phyloP scores from a whole-genome alignment of 2,329 filamentous ascomycete species.

The Fusarium sp. region DNA sequence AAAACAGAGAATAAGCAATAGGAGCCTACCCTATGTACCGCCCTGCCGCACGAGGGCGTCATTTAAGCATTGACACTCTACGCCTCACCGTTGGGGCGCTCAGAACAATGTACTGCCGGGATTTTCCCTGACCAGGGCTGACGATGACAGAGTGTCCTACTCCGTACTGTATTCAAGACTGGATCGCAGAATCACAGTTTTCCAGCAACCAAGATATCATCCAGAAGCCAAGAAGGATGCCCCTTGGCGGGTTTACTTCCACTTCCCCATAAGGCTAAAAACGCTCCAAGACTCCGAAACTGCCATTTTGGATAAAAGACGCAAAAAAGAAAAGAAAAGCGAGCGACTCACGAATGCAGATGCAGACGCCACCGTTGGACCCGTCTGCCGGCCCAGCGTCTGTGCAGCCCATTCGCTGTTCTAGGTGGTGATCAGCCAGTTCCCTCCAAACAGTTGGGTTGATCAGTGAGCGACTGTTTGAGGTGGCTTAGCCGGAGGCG shows the following conservation, averaged over 20 bases:
- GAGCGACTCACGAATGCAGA: slow-evolving; percentile 32
- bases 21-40: slow-evolving; percentile 13
- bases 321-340: slow-evolving; percentile 20
- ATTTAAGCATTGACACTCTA: slow-evolving; percentile 32
- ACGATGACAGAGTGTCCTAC: slow-evolving; percentile 2
- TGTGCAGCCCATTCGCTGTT: slow-evolving; percentile 38
- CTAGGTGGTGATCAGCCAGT: slow-evolving; percentile 41
- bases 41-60: slow-evolving; percentile 13
- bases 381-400: slow-evolving; percentile 27
- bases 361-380: slow-evolving; percentile 40
- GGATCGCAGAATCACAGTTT: neutral
- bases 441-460: slow-evolving; percentile 33
- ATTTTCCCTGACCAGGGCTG: slow-evolving; percentile 11
- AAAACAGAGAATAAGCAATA: slow-evolving; percentile 11
- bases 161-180: neutral
- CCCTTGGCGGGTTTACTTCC: slow-evolving; percentile 19
- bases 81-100: slow-evolving; percentile 39
- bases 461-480: slow-evolving; percentile 36
- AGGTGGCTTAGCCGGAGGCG: slow-evolving; percentile 32
- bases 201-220: slow-evolving; percentile 1
- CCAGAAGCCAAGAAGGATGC: slow-evolving; percentile 2
- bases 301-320: slow-evolving; percentile 36
- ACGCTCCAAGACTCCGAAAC: slow-evolving; percentile 22
- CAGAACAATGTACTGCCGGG: slow-evolving; percentile 3
- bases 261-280: slow-evolving; percentile 33